Percentiles rank a stretch among this genome's conserved stretches.
Conservation (phyloP, 2,329 filamentous ascomycete species). For the Ustulina deusta region DNA sequence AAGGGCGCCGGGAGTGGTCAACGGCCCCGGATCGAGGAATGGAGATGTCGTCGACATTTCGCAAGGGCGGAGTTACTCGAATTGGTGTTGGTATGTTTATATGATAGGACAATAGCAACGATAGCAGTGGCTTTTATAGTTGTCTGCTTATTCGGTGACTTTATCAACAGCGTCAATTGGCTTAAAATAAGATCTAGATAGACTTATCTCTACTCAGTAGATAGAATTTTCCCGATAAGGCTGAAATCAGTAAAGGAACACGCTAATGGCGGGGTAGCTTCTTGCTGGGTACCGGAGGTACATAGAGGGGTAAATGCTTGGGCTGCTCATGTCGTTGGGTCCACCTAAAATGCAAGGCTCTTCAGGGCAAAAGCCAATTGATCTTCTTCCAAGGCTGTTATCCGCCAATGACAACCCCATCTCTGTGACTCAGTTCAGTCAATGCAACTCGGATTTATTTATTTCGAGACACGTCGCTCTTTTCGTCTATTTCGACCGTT, state of each 20-base stretch:
- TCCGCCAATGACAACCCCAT: conserved; percentile 21
- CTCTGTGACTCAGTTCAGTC: conserved; percentile 36
- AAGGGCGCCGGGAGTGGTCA: conserved; percentile 73
- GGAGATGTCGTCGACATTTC: conserved; percentile 69
- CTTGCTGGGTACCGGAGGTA: neutral
- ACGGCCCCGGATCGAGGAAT: conserved; percentile 78
- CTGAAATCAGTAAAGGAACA: conserved; percentile 12
- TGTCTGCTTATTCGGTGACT: neutral
- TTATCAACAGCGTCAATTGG: neutral
- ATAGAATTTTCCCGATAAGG: conserved; percentile 2
- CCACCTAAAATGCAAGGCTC: conserved; percentile 17
- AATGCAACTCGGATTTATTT: conserved; percentile 21
- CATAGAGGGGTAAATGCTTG: conserved; percentile 33
- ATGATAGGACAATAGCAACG: neutral
- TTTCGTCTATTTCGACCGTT: neutral
- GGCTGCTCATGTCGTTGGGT: conserved; percentile 3
- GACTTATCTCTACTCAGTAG: too few relatives aligned
- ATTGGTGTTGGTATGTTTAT: neutral
- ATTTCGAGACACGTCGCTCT: conserved; percentile 30
- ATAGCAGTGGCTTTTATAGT: neutral
- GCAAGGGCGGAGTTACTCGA: neutral
- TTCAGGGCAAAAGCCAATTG: conserved; percentile 31
- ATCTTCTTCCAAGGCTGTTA: conserved; percentile 11
- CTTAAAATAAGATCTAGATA: neutral
- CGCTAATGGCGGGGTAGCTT: conserved; percentile 40